Conservation (phyloP, 805 yeast species). For the Kluyveromyces siamensis region DNA sequence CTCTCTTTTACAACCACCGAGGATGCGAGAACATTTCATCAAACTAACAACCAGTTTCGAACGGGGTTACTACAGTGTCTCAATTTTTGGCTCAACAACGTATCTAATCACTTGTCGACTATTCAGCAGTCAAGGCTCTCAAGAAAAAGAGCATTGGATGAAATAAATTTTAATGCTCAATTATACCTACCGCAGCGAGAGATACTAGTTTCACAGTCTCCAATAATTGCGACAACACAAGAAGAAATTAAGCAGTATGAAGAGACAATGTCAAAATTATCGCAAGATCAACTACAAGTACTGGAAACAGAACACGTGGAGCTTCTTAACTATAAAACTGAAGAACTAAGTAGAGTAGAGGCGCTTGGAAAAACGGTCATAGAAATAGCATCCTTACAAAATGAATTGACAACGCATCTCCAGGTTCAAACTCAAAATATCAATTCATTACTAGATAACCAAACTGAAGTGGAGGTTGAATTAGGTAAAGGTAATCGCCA, state of each 20-base stretch:
- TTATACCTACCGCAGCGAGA: slow-evolving; percentile 8
- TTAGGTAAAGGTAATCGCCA: slow-evolving; percentile 64
- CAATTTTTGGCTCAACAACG: slow-evolving; percentile 33
- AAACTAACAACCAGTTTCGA: slow-evolving; percentile 37
- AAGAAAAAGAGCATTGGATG: slow-evolving; percentile 33
- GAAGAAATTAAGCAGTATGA: slow-evolving; percentile 30
- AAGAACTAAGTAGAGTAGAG: slow-evolving; percentile 51
- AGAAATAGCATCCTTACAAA: slow-evolving; percentile 68
- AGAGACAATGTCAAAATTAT: slow-evolving; percentile 26
- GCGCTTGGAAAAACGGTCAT: slow-evolving; percentile 51
- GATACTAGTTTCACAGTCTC: slow-evolving; percentile 26
- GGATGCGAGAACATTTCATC: slow-evolving; percentile 28
- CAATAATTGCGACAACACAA: slow-evolving; percentile 18
- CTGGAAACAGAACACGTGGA: slow-evolving; percentile 53
- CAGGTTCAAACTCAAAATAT: slow-evolving; percentile 66
- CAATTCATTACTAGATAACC: slow-evolving; percentile 51
- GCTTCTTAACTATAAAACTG: slow-evolving; percentile 44
- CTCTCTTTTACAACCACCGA: slow-evolving; percentile 17
- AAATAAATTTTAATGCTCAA: slow-evolving; percentile 17
- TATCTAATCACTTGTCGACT: slow-evolving; percentile 37
- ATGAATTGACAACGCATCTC: slow-evolving; percentile 65
- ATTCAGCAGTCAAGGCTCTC: slow-evolving; percentile 42
- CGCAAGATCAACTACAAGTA: slow-evolving; percentile 50
- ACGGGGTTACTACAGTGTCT: slow-evolving; percentile 41
- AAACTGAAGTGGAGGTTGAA: slow-evolving; percentile 56